These are phyloP conservation scores for Arthrobotrys musiformis DNA, from an alignment of 2,329 filamentous ascomycete species.

Conservation along the genomic window DNA sequence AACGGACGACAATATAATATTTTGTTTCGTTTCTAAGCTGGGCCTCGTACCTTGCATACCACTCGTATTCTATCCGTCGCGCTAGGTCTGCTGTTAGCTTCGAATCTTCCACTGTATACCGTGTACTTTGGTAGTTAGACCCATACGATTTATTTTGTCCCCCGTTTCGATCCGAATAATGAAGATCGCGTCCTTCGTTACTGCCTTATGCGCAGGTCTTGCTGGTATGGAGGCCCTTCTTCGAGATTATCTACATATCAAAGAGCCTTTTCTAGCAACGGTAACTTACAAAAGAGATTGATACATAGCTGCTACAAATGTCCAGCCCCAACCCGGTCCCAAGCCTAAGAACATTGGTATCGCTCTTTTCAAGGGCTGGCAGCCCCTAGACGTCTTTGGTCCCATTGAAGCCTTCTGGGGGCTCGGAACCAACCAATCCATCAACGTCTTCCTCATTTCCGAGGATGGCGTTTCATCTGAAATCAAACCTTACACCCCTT, in stretches of 20 bases:
- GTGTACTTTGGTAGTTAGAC: no score
- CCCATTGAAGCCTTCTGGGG: constrained; percentile 66
- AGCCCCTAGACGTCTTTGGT: constrained; percentile 66
- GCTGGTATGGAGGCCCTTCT: constrained; percentile 1
- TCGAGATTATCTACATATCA: neutral
- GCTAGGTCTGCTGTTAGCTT: no score
- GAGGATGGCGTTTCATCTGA: constrained; percentile 64
- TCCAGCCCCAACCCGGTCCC: constrained; percentile 25
- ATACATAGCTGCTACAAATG: constrained; percentile 32
- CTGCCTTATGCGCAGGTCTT: constrained; percentile 15
- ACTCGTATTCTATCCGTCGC: constrained; percentile 6
- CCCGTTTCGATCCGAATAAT: no score
- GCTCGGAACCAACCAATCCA: constrained; percentile 61
- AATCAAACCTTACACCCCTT: constrained; percentile 57
- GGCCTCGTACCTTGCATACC: constrained; percentile 12
- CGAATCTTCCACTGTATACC: no score
- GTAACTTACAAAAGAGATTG: neutral
- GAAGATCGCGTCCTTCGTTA: neutral
- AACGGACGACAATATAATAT: neutral
- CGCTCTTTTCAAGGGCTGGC: constrained; percentile 65
- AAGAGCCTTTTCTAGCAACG: neutral
- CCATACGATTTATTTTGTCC: no score
- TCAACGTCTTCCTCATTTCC: constrained; percentile 65
- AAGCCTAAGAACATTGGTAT: constrained; percentile 62
- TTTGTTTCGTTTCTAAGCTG: constrained; percentile 9